Base-by-base conservation (phyloP, 139 green algal species). In the Marvania coccoides region DNA sequence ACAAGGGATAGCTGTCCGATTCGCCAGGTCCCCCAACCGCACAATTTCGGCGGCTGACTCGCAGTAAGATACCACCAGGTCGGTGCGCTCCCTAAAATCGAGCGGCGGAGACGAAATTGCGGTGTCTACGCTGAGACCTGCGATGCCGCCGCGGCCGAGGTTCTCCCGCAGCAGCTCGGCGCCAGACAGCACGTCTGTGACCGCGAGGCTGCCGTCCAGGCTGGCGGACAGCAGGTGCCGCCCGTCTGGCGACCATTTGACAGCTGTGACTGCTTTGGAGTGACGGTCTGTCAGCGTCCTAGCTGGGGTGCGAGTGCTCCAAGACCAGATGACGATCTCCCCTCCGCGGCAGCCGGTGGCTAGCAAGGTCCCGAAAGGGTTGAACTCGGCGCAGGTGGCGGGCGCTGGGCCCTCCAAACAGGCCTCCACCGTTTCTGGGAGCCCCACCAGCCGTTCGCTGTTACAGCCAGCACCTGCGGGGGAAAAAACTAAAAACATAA, bases 241-340 rank as follows among this genome's bases (percentile, higher is more conserved):
- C 2, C 90, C 90, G 59, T 81, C 72, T 6, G 77, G 70, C 0
- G 82, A 91, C 90, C 90, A 96, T 3, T 1, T 35, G 10, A 13
- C 12, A 58, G 4, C 14, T 12, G 5, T 67, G 59, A 59, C 37
- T 9, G 48, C 10, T 9, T 59, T 59, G 9, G 48, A 23, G 19
- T 59, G 48, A 31, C 10, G 30, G 79, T 75, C 40, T 74, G 69
- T 90, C 76, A 3, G 68, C 65, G 6, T 40, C 5, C 12, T 69
- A 0, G 82, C 88, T 0, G 93, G 73, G 15, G 84, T 80, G 0
- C 88, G 69, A 0, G 90, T 96, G 38, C 89, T 81, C 61, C 87
- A 91, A 72, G 96, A 87, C 85, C 83, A 97, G 0, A 97, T 56
- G 1, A 93, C 72, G 7, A 96, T 73, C 33, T 69, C 48, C 2